These are phyloP conservation scores for Alternaria hordeiaustralica DNA, from an alignment of 2,329 filamentous ascomycete genomes.

Conservation along the genomic window DNA sequence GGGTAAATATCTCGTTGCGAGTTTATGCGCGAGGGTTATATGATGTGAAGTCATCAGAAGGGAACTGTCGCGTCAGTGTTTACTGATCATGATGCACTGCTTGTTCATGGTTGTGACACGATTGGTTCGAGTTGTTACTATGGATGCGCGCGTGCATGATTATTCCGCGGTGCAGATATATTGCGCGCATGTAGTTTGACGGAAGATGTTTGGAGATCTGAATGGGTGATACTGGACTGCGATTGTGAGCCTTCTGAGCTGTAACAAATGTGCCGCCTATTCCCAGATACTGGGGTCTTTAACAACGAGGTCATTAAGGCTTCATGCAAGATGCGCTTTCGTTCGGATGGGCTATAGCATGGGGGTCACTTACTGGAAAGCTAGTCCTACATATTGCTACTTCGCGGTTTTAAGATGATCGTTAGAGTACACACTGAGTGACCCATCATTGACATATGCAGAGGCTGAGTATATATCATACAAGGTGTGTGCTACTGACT, in stretches of 20 bases:
- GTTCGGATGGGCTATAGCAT: no score
- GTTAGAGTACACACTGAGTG: no score
- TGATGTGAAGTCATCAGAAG: slow-evolving; percentile 1
- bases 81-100: slow-evolving; percentile 14
- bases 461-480: not conserved
- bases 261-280: no score
- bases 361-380: no score
- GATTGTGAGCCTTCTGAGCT: no score
- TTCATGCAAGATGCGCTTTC: no score
- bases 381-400: no score
- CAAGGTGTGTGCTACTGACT: no score
- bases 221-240: no score
- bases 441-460: not conserved
- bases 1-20: not conserved
- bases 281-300: no score
- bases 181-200: not conserved
- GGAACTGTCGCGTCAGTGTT: not conserved
- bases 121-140: slow-evolving; percentile 1
- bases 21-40: not conserved
- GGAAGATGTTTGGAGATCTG: not conserved
- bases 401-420: no score
- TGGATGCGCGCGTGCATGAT: not conserved
- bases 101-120: not conserved
- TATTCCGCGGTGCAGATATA: not conserved
- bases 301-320: no score